phyloP scores from a whole-genome alignment of 768 basidiomycete genomes.

The Tylopilus sp. region DNA sequence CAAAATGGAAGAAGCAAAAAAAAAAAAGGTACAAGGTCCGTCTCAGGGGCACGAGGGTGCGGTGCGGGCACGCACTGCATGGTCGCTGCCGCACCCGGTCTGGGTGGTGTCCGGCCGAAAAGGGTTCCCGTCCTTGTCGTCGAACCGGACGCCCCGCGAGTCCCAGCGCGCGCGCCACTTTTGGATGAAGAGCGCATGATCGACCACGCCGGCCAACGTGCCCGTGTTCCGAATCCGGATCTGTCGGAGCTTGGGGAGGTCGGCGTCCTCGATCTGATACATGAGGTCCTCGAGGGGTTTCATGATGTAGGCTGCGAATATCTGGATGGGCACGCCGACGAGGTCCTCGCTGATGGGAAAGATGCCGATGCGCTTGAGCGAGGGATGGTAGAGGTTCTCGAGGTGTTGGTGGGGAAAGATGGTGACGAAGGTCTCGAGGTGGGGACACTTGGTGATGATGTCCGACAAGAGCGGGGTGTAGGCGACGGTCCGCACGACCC shows the following conservation, averaged over 20 bases:
- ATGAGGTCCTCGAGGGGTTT: conserved; percentile 39
- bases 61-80: not conserved
- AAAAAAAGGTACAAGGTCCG: too few relatives aligned
- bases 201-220: conserved; percentile 32
- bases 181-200: conserved; percentile 25
- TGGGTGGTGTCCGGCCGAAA: conserved; percentile 10
- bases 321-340: conserved; percentile 34
- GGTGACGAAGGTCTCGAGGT: conserved; percentile 40
- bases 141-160: conserved; percentile 28
- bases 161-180: conserved; percentile 31
- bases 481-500: conserved; percentile 36
- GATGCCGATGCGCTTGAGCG: conserved; percentile 42
- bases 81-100: not conserved
- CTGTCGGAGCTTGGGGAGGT: conserved; percentile 34
- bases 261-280: conserved; percentile 34
- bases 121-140: conserved; percentile 30
- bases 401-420: conserved; percentile 35
- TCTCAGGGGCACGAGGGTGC: not conserved
- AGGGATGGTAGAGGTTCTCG: conserved; percentile 37
- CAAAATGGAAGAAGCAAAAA: too few relatives aligned
- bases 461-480: conserved; percentile 34
- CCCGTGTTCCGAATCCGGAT: conserved; percentile 42
- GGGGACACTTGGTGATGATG: conserved; percentile 38
- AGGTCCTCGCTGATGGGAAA: conserved; percentile 39
- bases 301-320: conserved; percentile 40